Base-by-base conservation (phyloP, 441 rosid genomes). In the Corymbia calophylla region DNA sequence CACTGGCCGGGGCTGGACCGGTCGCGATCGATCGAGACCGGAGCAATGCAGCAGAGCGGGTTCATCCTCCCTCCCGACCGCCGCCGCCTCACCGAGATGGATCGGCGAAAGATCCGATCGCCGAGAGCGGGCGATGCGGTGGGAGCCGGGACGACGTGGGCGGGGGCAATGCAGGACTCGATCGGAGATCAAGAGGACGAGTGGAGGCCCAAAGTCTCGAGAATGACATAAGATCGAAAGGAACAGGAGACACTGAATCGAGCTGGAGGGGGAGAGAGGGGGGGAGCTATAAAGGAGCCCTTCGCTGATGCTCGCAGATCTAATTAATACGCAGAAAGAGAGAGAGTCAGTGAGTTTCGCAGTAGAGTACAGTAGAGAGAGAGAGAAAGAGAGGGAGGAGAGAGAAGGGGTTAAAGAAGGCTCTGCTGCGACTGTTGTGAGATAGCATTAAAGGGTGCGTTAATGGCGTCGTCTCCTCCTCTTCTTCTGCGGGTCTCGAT, bases 11-110 rank as follows among this genome's bases (percentile, higher is more conserved):
- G 95, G 87, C 94, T 94, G 39, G 92, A 87, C 32, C 95, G 96
- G 93, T 97, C 99, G 88, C 95, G 96, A 91, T 97, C 98, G 93
- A 97, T 92, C 80, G 99, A 97, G 70, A 97, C 98, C 58, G 99
- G 99, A 92, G 99, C 99, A 97, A 97, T 97, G 99, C 99, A 97
- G 95, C 99, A 97, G 80, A 97, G 96, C 81, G 99, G 99, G 93
- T 97, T 97, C 99, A 97, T 97, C 29, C 60, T 64, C 55, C 55
- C 19, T 7, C 47, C 66, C 15, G 86, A n/a, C 87, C 54, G 81
- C 47, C 32, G 68, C 82, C 51, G 19, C 86, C 86, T 58, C 16
- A 25, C 58, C 66, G 89, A 90, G 89, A 88, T 87, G 70, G 91
- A 88, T 49, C 44, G 86, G 47, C 21, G 53, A 47, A 64, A 85